Evolutionary conservation across 169 alveolate genomes (phyloP), one percentile per base, ranked within the genome.

Genomic region (Cryptosporidium muris): DNA sequence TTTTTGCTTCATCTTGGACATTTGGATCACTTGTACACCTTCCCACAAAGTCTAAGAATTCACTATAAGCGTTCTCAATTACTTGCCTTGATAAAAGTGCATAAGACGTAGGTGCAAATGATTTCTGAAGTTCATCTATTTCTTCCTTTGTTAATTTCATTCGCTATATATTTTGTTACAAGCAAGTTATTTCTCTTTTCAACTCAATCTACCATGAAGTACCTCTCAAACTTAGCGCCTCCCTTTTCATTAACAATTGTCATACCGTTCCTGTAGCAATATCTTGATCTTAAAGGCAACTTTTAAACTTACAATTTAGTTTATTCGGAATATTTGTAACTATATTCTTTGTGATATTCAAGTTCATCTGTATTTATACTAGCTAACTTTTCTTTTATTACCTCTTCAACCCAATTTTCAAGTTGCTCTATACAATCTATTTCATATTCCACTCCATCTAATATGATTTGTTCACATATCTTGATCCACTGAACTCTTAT

Each of bases 1-100:
- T 74, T 60, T 43, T 74, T 56, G 85, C 85, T 37, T 74, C 85
- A 8, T 56, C 85, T 14, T 74, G 85, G n/a, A 74, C 67, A 74
- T 74, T 74, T 37, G 85, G 85, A 43, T 74, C 85, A 25, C 63
- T 74, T 53, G 85, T 74, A 16, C 43, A 74, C 12, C 85, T 63
- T 42, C 85, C 68, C 8, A 74, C 25, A 12, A 74, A 74, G 48
- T 74, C 85, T 51, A 74, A 34, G 40, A 74, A 74, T 38, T 74
- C 85, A 40, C 68, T 74, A 36, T 74, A 74, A 47, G 74, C 60
- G 47, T 58, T 66, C 34, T 74, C 85, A 12, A 74, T 54, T 38
- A 74, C 14, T 64, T 74, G 85, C 8, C 85, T 54, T 45, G 85
- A 74, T 43, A 74, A 68, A 48, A 58, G 60, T 8, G 74, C 85